Evolutionary conservation across 2,329 filamentous ascomycete genomes (phyloP).

Genomic region (Botrytis porri): DNA sequence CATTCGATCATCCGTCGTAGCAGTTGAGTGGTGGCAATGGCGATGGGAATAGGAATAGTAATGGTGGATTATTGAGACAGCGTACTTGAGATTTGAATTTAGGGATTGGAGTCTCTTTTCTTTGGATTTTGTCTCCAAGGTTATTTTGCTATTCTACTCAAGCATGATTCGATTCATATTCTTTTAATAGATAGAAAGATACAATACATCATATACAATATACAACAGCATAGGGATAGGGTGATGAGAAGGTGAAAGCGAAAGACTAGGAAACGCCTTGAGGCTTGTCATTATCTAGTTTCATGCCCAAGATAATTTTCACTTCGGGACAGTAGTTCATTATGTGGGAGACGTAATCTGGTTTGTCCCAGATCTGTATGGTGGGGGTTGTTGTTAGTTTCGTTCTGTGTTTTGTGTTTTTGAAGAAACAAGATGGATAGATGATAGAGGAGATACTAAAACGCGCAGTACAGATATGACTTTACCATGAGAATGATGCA

Average conservation of each 20-base stretch:
- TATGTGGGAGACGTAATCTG: conserved; percentile 45
- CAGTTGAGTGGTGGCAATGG: not conserved
- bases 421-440: too few relatives aligned
- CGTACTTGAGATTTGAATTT: not conserved
- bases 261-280: conserved; percentile 1
- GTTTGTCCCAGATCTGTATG: conserved; percentile 46
- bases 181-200: not conserved
- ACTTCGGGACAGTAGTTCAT: conserved; percentile 57
- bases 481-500: not conserved
- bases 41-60: not conserved
- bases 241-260: not conserved
- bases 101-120: not conserved
- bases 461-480: not conserved
- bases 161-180: not conserved
- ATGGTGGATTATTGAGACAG: not conserved
- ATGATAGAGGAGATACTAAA: not conserved
- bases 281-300: conserved; percentile 41
- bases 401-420: fast-evolving
- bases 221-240: not conserved
- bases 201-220: not conserved
- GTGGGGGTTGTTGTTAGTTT: conserved; percentile 33
- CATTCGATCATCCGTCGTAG: not conserved
- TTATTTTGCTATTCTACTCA: not conserved
- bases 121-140: not conserved
- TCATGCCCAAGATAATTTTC: conserved; percentile 55